Conservation (phyloP, 352 stramenopile genomes). For the Plasmopara halstedii region DNA sequence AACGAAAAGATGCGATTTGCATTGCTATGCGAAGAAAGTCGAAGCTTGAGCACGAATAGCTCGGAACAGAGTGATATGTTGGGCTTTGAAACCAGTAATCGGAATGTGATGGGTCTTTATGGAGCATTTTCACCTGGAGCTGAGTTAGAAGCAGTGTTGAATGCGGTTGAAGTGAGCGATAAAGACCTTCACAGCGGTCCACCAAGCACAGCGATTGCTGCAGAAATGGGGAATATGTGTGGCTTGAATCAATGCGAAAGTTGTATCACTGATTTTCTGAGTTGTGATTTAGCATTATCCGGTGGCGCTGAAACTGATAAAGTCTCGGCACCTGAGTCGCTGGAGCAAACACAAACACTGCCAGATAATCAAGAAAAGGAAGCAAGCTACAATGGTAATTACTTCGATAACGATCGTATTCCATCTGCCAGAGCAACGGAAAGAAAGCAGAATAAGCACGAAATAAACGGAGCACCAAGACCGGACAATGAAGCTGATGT, state of each 20-base stretch:
- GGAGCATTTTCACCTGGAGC: slow-evolving; percentile 47
- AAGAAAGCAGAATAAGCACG: slow-evolving; percentile 2
- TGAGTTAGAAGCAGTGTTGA: slow-evolving; percentile 40
- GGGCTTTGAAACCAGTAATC: slow-evolving; percentile 1
- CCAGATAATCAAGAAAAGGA: slow-evolving; percentile 9
- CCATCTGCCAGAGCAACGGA: background rate
- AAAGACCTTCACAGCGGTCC: background rate
- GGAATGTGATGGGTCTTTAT: slow-evolving; percentile 22
- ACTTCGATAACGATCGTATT: slow-evolving; percentile 38
- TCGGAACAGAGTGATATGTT: slow-evolving; percentile 1
- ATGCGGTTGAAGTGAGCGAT: slow-evolving; percentile 13
- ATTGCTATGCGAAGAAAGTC: slow-evolving; percentile 31
- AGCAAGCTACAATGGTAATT: slow-evolving; percentile 11
- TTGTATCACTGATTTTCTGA: background rate
- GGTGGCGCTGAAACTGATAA: background rate
- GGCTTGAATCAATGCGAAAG: background rate
- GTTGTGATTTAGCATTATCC: background rate
- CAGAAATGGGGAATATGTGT: background rate
- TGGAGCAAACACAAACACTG: background rate
- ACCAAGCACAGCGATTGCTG: background rate
- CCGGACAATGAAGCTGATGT: slow-evolving; percentile 19
- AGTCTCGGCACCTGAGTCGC: background rate
- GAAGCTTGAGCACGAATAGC: background rate
- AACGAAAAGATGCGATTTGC: slow-evolving; percentile 53
- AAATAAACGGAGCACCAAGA: background rate